A percentile compares a stretch with the other conserved stretches of the same genome.
Conservation (phyloP, 1,284 basidiomycete species). For the Stygiomarasmius scandens region DNA sequence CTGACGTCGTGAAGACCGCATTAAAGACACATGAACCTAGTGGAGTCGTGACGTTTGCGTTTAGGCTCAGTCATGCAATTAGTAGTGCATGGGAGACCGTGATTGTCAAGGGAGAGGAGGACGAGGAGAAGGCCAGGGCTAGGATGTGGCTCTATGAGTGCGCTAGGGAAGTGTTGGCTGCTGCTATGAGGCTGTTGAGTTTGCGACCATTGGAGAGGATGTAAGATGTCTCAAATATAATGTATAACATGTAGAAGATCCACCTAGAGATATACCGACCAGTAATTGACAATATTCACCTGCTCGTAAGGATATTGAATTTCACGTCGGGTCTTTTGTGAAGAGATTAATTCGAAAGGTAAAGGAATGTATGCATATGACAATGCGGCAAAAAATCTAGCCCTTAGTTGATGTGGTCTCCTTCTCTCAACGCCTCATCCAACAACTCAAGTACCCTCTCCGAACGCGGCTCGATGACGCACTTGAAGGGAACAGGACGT, state of each 20-base stretch:
- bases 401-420: slow-evolving; percentile 5
- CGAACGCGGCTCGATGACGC: slow-evolving; percentile 15
- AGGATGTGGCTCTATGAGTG: slow-evolving; percentile 89
- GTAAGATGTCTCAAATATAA: slow-evolving; percentile 46
- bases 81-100: slow-evolving; percentile 88
- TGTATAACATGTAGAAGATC: no score
- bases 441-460: slow-evolving; percentile 7
- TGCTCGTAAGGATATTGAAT: no score
- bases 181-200: slow-evolving; percentile 87
- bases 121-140: slow-evolving; percentile 81
- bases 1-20: slow-evolving; percentile 87
- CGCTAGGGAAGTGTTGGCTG: slow-evolving; percentile 86
- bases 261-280: no score
- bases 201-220: slow-evolving; percentile 91
- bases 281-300: no score
- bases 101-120: slow-evolving; percentile 81
- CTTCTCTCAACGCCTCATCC: slow-evolving; percentile 9
- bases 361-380: neutral
- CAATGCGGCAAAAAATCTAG: neutral
- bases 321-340: no score
- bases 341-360: no score
- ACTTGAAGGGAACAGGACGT: slow-evolving; percentile 18
- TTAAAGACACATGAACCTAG: slow-evolving; percentile 89
- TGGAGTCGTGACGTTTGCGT: slow-evolving; percentile 82
- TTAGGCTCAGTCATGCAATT: slow-evolving; percentile 80